A percentile compares a stretch with the other conserved stretches of the same genome.
These are phyloP conservation scores for Amanita jacksonii DNA, from an alignment of 768 basidiomycete genomes.

Conservation along the genomic window DNA sequence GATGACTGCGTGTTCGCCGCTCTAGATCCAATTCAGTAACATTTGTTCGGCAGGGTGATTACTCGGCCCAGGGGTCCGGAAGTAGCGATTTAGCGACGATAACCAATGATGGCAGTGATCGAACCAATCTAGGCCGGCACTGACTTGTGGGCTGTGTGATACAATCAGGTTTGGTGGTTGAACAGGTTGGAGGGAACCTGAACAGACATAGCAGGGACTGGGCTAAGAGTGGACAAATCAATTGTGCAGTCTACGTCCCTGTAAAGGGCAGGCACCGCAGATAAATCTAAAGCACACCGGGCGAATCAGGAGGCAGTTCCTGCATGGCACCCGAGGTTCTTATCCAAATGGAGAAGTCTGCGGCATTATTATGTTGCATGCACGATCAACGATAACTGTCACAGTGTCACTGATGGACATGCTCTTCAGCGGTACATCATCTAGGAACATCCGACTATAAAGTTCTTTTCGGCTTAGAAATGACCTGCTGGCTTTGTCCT, in stretches of 20 bases:
- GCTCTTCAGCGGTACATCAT: neutral
- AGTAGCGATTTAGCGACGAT: neutral
- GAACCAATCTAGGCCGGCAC: too few species aligned
- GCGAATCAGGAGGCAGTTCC: too few species aligned
- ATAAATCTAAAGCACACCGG: too few species aligned
- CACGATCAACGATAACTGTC: too few species aligned
- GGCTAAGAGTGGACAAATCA: too few species aligned
- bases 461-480: neutral
- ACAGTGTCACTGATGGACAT: slow-evolving; percentile 3
- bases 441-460: slow-evolving; percentile 1
- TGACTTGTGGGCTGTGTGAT: too few species aligned
- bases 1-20: neutral
- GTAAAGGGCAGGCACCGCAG: too few species aligned
- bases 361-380: neutral
- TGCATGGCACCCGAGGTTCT: too few species aligned
- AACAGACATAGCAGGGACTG: too few species aligned
- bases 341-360: neutral
- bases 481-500: slow-evolving; percentile 6
- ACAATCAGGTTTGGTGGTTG: too few species aligned
- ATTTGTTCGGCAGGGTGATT: neutral
- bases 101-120: slow-evolving; percentile 6
- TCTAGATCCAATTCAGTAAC: neutral
- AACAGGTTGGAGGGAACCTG: too few species aligned
- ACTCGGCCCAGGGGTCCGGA: slow-evolving; percentile 7
- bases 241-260: too few species aligned